These are phyloP conservation scores for Starmerella vitae DNA, from an alignment of 805 yeast species.

Conservation along the genomic window DNA sequence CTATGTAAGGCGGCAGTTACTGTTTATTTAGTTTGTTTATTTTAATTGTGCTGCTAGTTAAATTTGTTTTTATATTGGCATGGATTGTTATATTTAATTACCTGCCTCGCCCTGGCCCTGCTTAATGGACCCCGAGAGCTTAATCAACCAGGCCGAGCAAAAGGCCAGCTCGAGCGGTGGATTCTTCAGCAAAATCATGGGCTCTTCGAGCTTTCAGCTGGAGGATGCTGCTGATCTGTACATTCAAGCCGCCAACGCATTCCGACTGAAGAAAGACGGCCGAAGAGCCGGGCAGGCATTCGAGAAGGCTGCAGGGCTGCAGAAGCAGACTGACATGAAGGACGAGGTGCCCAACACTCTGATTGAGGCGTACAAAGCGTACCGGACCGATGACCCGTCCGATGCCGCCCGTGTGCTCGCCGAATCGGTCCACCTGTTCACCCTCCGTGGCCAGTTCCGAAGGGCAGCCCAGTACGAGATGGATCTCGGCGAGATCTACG, in stretches of 20 bases:
- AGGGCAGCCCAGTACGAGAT: conserved; percentile 89
- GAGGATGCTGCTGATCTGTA: conserved; percentile 92
- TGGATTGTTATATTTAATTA: too few relatives aligned
- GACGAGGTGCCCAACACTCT: conserved; percentile 87
- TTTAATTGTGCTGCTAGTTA: not conserved
- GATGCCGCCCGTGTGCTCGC: conserved; percentile 67
- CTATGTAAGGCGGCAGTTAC: too few relatives aligned
- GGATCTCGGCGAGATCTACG: conserved; percentile 81
- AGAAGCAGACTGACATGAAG: conserved; percentile 55
- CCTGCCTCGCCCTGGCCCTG: too few relatives aligned
- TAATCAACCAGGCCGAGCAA: conserved; percentile 47
- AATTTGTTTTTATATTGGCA: not conserved
- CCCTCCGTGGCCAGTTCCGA: conserved; percentile 85
- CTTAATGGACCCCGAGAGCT: conserved; percentile 19
- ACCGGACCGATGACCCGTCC: conserved; percentile 53
- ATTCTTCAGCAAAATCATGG: conserved; percentile 32
- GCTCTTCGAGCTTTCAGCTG: conserved; percentile 46
- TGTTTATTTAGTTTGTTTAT: too few relatives aligned
- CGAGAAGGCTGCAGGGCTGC: conserved; percentile 72
- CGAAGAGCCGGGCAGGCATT: conserved; percentile 69
- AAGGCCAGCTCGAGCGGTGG: conserved; percentile 59
- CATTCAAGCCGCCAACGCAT: conserved; percentile 86
- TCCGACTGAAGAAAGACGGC: conserved; percentile 56
- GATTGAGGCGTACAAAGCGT: conserved; percentile 83
- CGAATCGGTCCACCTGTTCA: conserved; percentile 70